phyloP scores from a whole-genome alignment of 139 green algal genomes.

The Chlamydomonas applanata region DNA sequence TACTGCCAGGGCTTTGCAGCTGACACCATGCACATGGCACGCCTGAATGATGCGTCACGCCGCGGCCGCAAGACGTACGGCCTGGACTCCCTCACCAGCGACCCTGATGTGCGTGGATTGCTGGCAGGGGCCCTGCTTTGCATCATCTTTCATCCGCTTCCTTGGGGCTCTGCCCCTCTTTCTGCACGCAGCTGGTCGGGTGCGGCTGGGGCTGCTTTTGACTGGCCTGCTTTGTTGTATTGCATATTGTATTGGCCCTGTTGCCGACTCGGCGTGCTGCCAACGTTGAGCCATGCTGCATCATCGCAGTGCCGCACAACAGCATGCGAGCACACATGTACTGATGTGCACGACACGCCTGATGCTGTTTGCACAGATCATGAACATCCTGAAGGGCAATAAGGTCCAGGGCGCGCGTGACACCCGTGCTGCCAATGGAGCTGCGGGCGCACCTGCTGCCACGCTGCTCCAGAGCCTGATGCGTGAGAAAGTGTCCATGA shows the following conservation, averaged over 20 bases:
- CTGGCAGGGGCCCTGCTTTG: background rate
- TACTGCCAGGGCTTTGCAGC: slow-evolving; percentile 74
- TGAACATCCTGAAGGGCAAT: background rate
- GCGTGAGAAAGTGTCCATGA: slow-evolving; percentile 76
- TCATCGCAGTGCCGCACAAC: no score
- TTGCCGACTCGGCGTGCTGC: no score
- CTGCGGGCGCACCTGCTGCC: background rate
- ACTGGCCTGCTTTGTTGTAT: no score
- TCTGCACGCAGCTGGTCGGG: no score
- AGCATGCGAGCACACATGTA: background rate
- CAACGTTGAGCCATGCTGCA: no score
- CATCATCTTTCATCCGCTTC: background rate
- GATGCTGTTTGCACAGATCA: no score
- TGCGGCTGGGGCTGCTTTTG: no score
- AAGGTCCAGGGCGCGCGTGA: background rate
- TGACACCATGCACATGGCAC: slow-evolving; percentile 99
- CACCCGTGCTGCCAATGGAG: background rate
- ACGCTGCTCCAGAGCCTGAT: background rate
- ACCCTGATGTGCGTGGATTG: slow-evolving; percentile 19
- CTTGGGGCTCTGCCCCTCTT: background rate
- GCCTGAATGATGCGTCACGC: slow-evolving; percentile 81
- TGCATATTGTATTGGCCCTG: no score
- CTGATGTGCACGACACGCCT: no score
- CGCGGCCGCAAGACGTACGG: slow-evolving; percentile 64
- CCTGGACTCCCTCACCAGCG: slow-evolving; percentile 68